Evolutionary conservation across 331 rosid species (phyloP), one percentile per base, ranked within the genome.

Genomic region (Telfairia occidentalis): DNA sequence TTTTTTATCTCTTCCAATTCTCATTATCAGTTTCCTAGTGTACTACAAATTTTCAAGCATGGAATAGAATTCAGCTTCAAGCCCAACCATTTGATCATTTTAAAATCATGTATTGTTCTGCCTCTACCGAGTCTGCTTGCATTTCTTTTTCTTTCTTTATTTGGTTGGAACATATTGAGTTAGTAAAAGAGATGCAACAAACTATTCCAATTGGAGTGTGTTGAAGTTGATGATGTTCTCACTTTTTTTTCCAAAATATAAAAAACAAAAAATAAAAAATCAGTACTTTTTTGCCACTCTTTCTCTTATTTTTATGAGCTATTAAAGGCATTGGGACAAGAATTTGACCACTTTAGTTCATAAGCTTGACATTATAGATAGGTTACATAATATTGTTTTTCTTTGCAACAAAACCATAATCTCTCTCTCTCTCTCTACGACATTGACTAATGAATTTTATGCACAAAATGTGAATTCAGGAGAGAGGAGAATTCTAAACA

Each of bases 281-380:
- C n/a, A 90, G 93, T 85, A 79, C 89, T 89, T 90, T 95, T 88
- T 79, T 54, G 82, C 71, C 87, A 77, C 82, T 85, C 96, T 89
- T 91, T 93, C 96, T 91, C 97, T 90, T 91, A 90, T 95, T 91
- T 95, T 95, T 81, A 94, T 91, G 90, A 85, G 86, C 71, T 13
- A 82, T 79, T 78, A 87, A 87, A 88, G 86, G 84, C 87, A 87
- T 88, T 85, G 93, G 89, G 92, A 81, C 83, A 83, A 86, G 86
- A 87, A 87, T 84, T 84, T 81, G 82, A 82, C 87, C 83, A 90
- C 97, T 95, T 95, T 95, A 85, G 84, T 78, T 83, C 76, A 29
- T 71, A 46, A 71, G 9, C 16, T 71, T 72, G 86, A 84, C 78
- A 76, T 74, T 80, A 73, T 40, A 78, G 80, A 78, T 18, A 40